Evolutionary conservation across 495 filamentous ascomycete genomes (phyloP).

Genomic region (Xanthoparmelia taractica): DNA sequence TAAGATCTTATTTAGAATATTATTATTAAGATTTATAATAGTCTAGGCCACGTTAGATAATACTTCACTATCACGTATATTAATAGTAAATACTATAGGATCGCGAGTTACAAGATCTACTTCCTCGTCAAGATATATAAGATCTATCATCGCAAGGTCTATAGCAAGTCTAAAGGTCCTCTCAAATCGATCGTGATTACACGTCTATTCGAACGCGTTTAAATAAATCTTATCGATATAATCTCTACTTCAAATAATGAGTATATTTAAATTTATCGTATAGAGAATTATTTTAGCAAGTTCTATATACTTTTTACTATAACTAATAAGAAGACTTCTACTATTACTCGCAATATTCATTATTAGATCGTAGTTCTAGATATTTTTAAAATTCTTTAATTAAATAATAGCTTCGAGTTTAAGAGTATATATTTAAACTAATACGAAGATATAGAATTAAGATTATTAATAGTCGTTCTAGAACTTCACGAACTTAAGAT

Average conservation of each 20-base stretch:
- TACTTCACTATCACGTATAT: not conserved
- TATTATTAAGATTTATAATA: too few relatives aligned
- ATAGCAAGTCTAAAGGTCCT: slow-evolving; percentile 6
- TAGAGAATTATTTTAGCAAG: slow-evolving; percentile 23
- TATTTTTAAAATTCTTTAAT: slow-evolving; percentile 17
- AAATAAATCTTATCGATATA: slow-evolving; percentile 26
- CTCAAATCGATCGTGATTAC: slow-evolving; percentile 9
- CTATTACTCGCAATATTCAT: not conserved
- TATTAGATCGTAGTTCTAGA: not conserved
- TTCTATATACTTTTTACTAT: not conserved
- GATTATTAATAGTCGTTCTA: not conserved
- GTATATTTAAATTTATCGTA: slow-evolving; percentile 22
- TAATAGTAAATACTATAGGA: slow-evolving; percentile 14
- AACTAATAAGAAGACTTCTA: not conserved
- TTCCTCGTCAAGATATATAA: slow-evolving; percentile 15
- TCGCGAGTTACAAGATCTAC: slow-evolving; percentile 1
- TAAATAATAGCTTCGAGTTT: slow-evolving; percentile 22
- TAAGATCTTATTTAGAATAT: too few relatives aligned
- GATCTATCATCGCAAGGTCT: slow-evolving; percentile 14
- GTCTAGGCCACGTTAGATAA: not conserved
- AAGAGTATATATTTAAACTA: slow-evolving; percentile 12
- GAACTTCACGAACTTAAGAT: not conserved
- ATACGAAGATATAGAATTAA: not conserved
- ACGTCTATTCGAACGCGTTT: slow-evolving; percentile 16
- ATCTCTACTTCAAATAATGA: slow-evolving; percentile 8